These are phyloP conservation scores for Suhomyces wounanorum DNA, from an alignment of 1,139 yeast genomes.

Conservation along the genomic window DNA sequence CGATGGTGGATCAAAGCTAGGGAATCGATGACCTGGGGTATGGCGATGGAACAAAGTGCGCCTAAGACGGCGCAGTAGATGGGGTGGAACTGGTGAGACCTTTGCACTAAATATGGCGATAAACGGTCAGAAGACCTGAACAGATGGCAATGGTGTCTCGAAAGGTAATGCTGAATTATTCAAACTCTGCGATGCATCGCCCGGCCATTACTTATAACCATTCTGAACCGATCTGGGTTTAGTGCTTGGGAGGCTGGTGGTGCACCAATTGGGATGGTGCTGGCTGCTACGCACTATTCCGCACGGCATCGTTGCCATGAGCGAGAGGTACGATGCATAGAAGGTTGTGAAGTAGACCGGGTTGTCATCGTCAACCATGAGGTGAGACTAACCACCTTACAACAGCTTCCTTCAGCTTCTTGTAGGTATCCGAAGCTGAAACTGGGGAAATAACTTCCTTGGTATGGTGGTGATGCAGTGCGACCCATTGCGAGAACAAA, in stretches of 20 bases:
- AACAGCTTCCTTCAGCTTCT: neutral
- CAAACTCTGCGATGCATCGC: neutral
- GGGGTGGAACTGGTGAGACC: neutral
- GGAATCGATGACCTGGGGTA: neutral
- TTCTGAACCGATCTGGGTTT: neutral
- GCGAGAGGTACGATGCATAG: slow-evolving; percentile 3
- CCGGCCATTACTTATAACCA: slow-evolving; percentile 1
- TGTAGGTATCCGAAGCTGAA: neutral
- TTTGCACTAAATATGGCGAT: neutral
- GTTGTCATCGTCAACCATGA: neutral
- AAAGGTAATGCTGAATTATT: neutral
- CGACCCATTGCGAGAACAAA: too few species aligned
- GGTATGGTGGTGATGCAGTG: too few species aligned
- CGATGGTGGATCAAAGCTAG: neutral
- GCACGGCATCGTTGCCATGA: slow-evolving; percentile 2
- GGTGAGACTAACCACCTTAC: neutral
- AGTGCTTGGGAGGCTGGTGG: neutral
- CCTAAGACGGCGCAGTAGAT: neutral
- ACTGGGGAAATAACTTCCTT: too few species aligned
- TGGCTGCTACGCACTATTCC: neutral
- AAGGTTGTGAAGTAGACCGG: slow-evolving; percentile 1
- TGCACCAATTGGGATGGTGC: slow-evolving; percentile 1
- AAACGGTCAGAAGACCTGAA: neutral
- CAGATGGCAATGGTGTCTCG: neutral
- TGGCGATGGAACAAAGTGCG: neutral